Percentiles rank a stretch among this genome's conserved stretches.
phyloP scores from a whole-genome alignment of 192 early-diverging fungal genomes.

The Globomyces pollinis-pini region DNA sequence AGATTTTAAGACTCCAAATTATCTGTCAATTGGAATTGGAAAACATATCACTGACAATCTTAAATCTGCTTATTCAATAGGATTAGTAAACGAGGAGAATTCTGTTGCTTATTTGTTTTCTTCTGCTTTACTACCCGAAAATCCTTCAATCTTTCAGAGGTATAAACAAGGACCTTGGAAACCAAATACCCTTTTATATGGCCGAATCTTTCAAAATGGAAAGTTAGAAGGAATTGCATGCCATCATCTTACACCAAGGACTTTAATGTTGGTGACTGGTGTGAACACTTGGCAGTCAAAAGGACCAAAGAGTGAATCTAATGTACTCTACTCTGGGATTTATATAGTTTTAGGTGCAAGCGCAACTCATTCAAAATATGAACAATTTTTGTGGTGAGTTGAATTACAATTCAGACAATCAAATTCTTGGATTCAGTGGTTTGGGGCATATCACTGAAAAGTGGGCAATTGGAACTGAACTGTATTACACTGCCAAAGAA shows the following conservation, averaged over 20 bases:
- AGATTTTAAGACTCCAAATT: conserved; percentile 73
- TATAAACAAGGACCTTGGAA: conserved; percentile 26
- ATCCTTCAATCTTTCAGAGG: background rate
- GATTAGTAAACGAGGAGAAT: conserved; percentile 41
- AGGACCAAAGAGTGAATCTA: conserved; percentile 35
- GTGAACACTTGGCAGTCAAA: conserved; percentile 27
- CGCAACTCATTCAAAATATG: conserved; percentile 64
- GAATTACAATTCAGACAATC: conserved; percentile 68
- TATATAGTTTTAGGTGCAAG: conserved; percentile 32
- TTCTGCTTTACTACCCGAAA: conserved; percentile 26
- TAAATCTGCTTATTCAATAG: conserved; percentile 64
- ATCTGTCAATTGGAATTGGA: conserved; percentile 63
- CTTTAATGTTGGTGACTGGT: conserved; percentile 48
- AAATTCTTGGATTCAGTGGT: conserved; percentile 72
- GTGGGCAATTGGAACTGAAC: conserved; percentile 40
- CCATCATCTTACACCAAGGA: conserved; percentile 38
- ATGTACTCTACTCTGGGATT: conserved; percentile 5
- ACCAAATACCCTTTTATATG: conserved; percentile 58
- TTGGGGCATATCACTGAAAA: conserved; percentile 61
- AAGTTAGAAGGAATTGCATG: conserved; percentile 60
- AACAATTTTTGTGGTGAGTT: conserved; percentile 55
- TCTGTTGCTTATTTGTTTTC: conserved; percentile 79
- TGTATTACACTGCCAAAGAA: conserved; percentile 57
- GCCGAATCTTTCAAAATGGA: conserved; percentile 62
- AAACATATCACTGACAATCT: conserved; percentile 70